A percentile compares a stretch with the other conserved stretches of the same genome.
These are phyloP conservation scores for Cenchrus purpureus DNA, from an alignment of 176 grass and related monocot genomes.

Conservation along the genomic window DNA sequence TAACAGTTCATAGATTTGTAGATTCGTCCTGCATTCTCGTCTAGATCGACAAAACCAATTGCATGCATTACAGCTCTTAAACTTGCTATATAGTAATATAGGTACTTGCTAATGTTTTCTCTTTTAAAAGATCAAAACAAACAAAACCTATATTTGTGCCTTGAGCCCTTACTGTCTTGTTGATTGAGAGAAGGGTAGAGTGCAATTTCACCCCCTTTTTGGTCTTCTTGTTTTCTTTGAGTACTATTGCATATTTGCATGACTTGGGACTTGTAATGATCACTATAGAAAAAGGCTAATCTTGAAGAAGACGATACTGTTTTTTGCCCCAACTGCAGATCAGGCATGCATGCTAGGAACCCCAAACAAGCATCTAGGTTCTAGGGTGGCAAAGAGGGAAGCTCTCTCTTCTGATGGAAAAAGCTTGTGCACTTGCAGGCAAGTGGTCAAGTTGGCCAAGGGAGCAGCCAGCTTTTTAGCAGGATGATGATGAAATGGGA, in stretches of 20 bases:
- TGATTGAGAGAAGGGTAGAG: background rate
- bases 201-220: background rate
- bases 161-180: background rate
- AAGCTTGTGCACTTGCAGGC: conserved; percentile 19
- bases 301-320: background rate
- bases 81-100: background rate
- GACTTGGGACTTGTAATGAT: conserved; percentile 5
- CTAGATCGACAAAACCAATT: background rate
- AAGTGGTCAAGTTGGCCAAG: conserved; percentile 8
- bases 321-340: background rate
- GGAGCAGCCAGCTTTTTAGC: conserved; percentile 15
- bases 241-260: background rate
- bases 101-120: background rate
- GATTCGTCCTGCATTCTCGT: background rate
- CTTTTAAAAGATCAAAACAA: background rate
- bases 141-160: background rate
- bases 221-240: background rate
- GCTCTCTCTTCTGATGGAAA: background rate
- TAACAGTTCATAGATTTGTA: background rate
- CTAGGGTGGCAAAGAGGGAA: background rate
- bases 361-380: background rate
- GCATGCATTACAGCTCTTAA: background rate
- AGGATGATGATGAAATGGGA: background rate
- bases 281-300: background rate
- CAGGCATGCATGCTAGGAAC: background rate